Conservation (phyloP, 1,284 basidiomycete species). For the Paramarasmius palmivorus region DNA sequence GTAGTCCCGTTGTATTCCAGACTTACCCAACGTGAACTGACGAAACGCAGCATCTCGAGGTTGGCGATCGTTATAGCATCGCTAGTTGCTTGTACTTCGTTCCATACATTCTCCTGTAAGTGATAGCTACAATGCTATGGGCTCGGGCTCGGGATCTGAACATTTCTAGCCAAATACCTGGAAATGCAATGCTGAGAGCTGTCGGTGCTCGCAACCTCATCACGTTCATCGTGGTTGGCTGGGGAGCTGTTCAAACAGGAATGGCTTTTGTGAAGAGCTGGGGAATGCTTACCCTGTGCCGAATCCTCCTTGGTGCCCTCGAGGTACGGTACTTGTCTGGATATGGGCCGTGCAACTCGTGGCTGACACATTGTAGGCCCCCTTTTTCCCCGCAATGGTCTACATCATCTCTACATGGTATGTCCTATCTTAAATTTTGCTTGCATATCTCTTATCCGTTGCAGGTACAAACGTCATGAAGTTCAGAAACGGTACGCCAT, state of each 20-base stretch:
- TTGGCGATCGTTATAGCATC: conserved; percentile 34
- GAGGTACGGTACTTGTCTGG: conserved; percentile 19
- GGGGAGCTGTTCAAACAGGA: conserved; percentile 35
- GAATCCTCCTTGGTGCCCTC: conserved; percentile 25
- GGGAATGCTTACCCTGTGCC: conserved; percentile 22
- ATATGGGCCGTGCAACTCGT: not conserved
- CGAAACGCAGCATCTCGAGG: conserved; percentile 3
- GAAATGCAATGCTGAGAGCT: conserved; percentile 37
- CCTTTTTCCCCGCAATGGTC: conserved; percentile 18
- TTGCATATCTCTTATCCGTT: not conserved
- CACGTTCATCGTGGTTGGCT: conserved; percentile 34
- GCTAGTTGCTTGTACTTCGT: conserved; percentile 38
- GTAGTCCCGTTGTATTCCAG: conserved; percentile 3
- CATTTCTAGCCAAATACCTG: conserved; percentile 37
- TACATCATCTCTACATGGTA: conserved; percentile 20
- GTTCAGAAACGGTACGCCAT: conserved; percentile 12
- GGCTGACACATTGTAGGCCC: conserved; percentile 6
- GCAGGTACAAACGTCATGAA: conserved; percentile 17
- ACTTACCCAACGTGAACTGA: not conserved
- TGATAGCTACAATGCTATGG: not conserved
- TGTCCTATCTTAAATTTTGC: not conserved
- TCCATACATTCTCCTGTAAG: conserved; percentile 36
- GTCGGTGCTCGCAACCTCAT: conserved; percentile 42
- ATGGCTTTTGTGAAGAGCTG: conserved; percentile 25
- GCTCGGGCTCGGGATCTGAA: not conserved